A percentile compares a stretch with the other conserved stretches of the same genome.
Conservation (phyloP, 495 filamentous ascomycete species). For the Aspergillus sclerotioniger region DNA sequence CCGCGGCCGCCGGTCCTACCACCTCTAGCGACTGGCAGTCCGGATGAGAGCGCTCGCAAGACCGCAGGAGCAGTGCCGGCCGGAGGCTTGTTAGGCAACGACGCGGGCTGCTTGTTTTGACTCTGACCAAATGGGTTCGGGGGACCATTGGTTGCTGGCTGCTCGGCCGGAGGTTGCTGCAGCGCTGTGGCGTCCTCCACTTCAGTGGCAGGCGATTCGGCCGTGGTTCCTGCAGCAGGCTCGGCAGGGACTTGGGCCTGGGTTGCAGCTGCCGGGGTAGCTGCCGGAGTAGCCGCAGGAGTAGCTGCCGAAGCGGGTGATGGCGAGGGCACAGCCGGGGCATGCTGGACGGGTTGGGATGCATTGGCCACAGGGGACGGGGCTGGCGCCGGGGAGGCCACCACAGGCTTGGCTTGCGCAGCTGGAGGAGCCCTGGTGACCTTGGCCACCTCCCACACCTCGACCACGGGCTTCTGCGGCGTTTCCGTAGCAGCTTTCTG, state of each 20-base stretch:
- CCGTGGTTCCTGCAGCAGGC: slow-evolving; percentile 14
- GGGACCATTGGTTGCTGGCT: slow-evolving; percentile 17
- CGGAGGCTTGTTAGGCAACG: slow-evolving; percentile 38
- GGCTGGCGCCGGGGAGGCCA: slow-evolving; percentile 29
- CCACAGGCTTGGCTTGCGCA: slow-evolving; percentile 32
- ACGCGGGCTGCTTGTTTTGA: slow-evolving; percentile 32
- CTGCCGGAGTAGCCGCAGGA: not conserved
- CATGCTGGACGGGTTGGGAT: too few species aligned
- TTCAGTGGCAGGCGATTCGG: slow-evolving; percentile 11
- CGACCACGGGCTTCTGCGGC: slow-evolving; percentile 71
- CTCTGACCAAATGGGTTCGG: slow-evolving; percentile 33
- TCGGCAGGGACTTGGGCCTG: slow-evolving; percentile 16
- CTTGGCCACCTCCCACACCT: slow-evolving; percentile 83
- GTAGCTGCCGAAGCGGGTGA: slow-evolving; percentile 14
- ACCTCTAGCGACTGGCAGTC: slow-evolving; percentile 48
- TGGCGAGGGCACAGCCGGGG: slow-evolving; percentile 21
- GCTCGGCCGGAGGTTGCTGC: slow-evolving; percentile 3
- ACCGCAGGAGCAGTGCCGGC: slow-evolving; percentile 36
- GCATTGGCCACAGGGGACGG: not conserved
- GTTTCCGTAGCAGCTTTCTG: slow-evolving; percentile 79
- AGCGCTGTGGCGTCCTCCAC: slow-evolving; percentile 1
- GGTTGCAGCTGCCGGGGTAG: slow-evolving; percentile 17
- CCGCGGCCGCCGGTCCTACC: slow-evolving; percentile 33
- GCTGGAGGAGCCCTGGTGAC: slow-evolving; percentile 58
- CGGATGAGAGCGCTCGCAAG: slow-evolving; percentile 45